phyloP scores from a whole-genome alignment of 306 rosid species.

The Casuarina glauca region DNA sequence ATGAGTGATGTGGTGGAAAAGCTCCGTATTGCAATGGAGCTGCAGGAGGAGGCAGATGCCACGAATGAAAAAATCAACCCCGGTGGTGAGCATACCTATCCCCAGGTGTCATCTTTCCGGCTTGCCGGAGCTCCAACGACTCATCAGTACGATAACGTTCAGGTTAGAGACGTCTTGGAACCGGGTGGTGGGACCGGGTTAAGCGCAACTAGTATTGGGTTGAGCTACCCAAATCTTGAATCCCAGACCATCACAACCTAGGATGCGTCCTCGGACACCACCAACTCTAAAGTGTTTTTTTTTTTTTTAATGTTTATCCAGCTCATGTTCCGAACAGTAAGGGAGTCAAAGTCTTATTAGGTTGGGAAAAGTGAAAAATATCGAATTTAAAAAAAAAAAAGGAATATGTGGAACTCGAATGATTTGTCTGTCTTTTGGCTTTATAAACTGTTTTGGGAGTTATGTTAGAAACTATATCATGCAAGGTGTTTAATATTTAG shows the following conservation, averaged over 20 bases:
- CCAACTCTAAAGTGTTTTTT: too few relatives aligned
- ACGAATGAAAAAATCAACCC: background rate
- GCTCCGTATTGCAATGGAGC: slow-evolving; percentile 52
- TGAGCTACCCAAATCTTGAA: background rate
- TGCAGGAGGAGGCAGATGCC: background rate
- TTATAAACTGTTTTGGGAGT: background rate
- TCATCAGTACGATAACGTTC: background rate
- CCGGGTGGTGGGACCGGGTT: background rate
- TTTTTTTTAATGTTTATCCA: too few relatives aligned
- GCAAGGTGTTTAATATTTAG: too few relatives aligned
- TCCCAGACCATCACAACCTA: background rate
- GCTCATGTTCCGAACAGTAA: too few relatives aligned
- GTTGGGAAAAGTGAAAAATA: background rate
- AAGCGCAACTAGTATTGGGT: background rate
- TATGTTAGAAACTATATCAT: background rate
- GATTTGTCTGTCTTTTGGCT: background rate
- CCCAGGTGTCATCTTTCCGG: background rate
- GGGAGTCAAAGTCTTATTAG: background rate
- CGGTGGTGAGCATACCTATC: background rate
- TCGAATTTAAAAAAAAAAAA: too few relatives aligned
- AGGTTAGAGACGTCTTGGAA: background rate
- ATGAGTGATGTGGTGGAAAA: slow-evolving; percentile 69
- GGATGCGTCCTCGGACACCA: background rate
- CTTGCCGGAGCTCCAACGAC: background rate
- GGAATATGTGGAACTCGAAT: background rate